Evolutionary conservation across 192 early-diverging fungal species (phyloP).

Genomic region (Coemansia nantahalensis): DNA sequence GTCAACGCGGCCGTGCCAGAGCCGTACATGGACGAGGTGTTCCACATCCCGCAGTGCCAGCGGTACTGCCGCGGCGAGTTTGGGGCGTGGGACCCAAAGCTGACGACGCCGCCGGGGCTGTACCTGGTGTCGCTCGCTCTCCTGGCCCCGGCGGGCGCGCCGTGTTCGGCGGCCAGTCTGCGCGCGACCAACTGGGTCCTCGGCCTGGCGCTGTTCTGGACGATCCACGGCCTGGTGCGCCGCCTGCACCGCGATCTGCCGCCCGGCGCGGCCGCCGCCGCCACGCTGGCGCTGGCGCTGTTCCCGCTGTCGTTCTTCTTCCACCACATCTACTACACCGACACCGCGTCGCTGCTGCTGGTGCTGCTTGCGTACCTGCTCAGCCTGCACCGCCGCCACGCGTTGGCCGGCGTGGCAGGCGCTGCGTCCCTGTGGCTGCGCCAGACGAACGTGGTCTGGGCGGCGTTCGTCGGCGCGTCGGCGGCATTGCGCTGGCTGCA

Average conservation of each 20-base stretch:
- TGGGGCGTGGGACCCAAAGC: conserved; percentile 80
- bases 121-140: conserved; percentile 54
- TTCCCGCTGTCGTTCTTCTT: conserved; percentile 88
- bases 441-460: conserved; percentile 94
- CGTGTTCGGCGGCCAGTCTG: conserved; percentile 50
- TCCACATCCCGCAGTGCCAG: conserved; percentile 91
- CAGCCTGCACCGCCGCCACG: conserved; percentile 50
- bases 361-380: conserved; percentile 66
- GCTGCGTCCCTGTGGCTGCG: conserved; percentile 65
- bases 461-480: conserved; percentile 57
- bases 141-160: not conserved
- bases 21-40: conserved; percentile 83
- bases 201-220: conserved; percentile 54
- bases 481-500: conserved; percentile 21
- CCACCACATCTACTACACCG: conserved; percentile 89
- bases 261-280: conserved; percentile 2
- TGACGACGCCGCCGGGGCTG: conserved; percentile 97
- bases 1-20: conserved; percentile 14
- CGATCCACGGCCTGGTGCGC: conserved; percentile 35
- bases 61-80: conserved; percentile 74
- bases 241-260: conserved; percentile 11
- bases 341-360: conserved; percentile 79
- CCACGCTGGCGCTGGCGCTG: conserved; percentile 54
- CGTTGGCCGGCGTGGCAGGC: conserved; percentile 59
- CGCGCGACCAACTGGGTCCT: conserved; percentile 73